phyloP scores from a whole-genome alignment of 306 rosid genomes.

The Begonia masoniana region DNA sequence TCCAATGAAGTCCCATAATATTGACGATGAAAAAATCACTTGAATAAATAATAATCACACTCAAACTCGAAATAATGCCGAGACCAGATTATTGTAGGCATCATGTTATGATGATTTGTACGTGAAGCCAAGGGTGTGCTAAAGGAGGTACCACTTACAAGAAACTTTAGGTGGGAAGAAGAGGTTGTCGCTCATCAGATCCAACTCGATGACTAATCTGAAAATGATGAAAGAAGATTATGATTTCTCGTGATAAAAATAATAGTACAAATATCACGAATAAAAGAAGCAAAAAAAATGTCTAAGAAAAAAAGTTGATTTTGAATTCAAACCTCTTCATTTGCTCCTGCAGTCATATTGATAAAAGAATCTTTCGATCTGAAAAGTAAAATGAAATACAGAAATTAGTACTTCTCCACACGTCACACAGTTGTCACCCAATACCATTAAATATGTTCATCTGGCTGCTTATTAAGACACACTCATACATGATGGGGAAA shows the following conservation, averaged over 20 bases:
- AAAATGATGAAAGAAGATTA: constrained; percentile 11
- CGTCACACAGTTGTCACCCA: neutral
- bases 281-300: no score
- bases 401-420: constrained; percentile 8
- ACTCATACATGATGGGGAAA: no score
- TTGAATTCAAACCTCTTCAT: constrained; percentile 59
- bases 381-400: constrained; percentile 13
- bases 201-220: constrained; percentile 72
- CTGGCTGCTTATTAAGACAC: no score
- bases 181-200: constrained; percentile 82
- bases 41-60: no score
- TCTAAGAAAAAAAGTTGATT: no score
- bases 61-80: no score
- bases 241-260: neutral
- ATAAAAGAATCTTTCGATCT: constrained; percentile 82
- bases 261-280: neutral
- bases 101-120: no score
- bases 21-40: no score
- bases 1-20: no score
- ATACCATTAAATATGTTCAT: no score
- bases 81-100: no score
- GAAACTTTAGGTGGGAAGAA: constrained; percentile 61
- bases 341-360: constrained; percentile 93
- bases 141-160: constrained; percentile 9
- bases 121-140: neutral